Percentiles rank a stretch among this genome's conserved stretches.
phyloP scores from a whole-genome alignment of 257 asterid species.

The Asclepias syriaca region DNA sequence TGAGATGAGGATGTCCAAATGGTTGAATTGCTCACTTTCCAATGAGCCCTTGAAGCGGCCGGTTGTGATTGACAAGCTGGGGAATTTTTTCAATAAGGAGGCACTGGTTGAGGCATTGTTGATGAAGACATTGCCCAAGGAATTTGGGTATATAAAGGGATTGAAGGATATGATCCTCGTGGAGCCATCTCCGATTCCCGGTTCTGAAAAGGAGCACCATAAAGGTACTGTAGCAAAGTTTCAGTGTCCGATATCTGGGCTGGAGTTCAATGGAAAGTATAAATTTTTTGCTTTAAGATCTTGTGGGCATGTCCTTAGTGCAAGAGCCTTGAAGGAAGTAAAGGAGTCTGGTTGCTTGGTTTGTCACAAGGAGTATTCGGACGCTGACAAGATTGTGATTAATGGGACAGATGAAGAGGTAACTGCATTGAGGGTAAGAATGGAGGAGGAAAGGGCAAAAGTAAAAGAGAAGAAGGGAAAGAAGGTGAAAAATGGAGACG shows the following conservation, averaged over 20 bases:
- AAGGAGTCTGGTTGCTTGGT: conserved; percentile 69
- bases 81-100: conserved; percentile 87
- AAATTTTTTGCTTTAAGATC: conserved; percentile 56
- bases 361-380: conserved; percentile 65
- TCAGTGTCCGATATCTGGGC: conserved; percentile 77
- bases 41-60: conserved; percentile 78
- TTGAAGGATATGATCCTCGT: conserved; percentile 88
- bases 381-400: conserved; percentile 65
- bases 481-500: conserved; percentile 33
- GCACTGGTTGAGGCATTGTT: conserved; percentile 79
- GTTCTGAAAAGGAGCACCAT: conserved; percentile 27
- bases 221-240: conserved; percentile 33
- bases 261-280: conserved; percentile 75
- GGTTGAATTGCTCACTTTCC: conserved; percentile 76
- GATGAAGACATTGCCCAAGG: conserved; percentile 76
- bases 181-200: conserved; percentile 48
- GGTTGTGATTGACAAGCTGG: conserved; percentile 67
- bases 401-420: conserved; percentile 92
- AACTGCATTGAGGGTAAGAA: conserved; percentile 56
- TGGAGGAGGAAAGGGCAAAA: conserved; percentile 53
- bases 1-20: conserved; percentile 71
- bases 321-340: conserved; percentile 85
- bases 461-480: conserved; percentile 53
- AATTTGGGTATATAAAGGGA: conserved; percentile 72
- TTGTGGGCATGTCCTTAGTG: conserved; percentile 90